Evolutionary conservation across 169 alveolate species (phyloP).

Genomic region (Cyclospora cayetanensis): DNA sequence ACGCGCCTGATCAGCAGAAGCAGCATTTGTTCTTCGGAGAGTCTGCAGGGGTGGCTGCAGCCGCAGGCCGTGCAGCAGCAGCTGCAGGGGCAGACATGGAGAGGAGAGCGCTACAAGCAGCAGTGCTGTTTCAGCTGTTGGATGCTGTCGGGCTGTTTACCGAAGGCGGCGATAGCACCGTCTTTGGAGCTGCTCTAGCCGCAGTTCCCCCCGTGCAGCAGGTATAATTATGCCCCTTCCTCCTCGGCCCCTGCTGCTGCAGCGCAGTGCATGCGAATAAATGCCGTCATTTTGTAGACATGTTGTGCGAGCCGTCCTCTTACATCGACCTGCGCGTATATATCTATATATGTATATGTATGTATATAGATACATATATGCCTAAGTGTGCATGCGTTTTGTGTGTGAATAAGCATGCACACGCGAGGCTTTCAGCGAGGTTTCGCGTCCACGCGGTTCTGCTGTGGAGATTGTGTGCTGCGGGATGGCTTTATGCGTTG

Average conservation of each 20-base stretch:
- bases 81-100: not conserved
- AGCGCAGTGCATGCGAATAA: no score
- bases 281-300: no score
- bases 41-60: not conserved
- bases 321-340: no score
- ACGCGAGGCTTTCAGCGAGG: no score
- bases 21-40: not conserved
- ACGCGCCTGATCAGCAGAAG: not conserved
- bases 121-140: not conserved
- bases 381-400: no score
- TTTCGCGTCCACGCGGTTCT: no score
- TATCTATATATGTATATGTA: no score
- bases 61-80: not conserved
- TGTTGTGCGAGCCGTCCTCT: no score
- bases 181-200: constrained; percentile 11
- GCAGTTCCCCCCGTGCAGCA: not conserved
- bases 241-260: not conserved
- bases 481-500: no score
- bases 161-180: not conserved
- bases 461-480: no score
- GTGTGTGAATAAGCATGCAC: no score
- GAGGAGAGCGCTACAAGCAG: not conserved
- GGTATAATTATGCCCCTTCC: not conserved
- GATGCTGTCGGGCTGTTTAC: constrained; percentile 1
- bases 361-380: no score